Conservation (phyloP, 2,329 filamentous ascomycete species). For the Cercospora brassicicola region DNA sequence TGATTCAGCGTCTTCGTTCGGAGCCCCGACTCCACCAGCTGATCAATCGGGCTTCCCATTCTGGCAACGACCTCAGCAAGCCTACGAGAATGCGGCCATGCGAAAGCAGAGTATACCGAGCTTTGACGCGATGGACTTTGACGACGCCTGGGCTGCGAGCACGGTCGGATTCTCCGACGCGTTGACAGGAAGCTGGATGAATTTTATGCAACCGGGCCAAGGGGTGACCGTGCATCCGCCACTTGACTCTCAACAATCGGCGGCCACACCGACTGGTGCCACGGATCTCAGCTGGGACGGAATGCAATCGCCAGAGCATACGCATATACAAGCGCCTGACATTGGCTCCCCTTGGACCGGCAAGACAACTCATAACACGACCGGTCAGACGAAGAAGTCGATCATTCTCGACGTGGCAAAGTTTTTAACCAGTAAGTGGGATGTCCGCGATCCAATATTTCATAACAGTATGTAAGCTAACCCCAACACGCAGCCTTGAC, state of each 20-base stretch:
- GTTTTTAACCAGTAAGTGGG: conserved; percentile 46
- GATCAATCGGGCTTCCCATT: background rate
- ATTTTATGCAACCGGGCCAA: conserved; percentile 29
- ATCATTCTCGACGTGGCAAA: conserved; percentile 48
- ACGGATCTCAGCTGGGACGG: background rate
- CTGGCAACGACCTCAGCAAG: background rate
- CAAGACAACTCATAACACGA: conserved; percentile 1
- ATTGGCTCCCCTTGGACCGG: background rate
- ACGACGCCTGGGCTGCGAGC: conserved; percentile 14
- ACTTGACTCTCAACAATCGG: background rate
- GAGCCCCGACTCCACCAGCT: background rate
- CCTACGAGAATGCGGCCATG: conserved; percentile 19
- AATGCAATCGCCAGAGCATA: background rate
- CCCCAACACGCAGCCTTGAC: conserved; percentile 32
- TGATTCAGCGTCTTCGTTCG: conserved; percentile 2
- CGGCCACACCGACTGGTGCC: background rate
- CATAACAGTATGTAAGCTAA: conserved; percentile 13
- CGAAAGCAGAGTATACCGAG: conserved; percentile 3
- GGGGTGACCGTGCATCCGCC: conserved; percentile 8
- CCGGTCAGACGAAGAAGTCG: conserved; percentile 35
- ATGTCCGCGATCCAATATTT: background rate
- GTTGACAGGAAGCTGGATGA: conserved; percentile 33
- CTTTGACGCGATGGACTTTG: background rate
- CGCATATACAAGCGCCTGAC: background rate
- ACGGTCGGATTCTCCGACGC: conserved; percentile 30